Percentiles rank a stretch among this genome's conserved stretches.
phyloP scores from a whole-genome alignment of 2,329 filamentous ascomycete species.

The Berkeleyomyces rouxiae region DNA sequence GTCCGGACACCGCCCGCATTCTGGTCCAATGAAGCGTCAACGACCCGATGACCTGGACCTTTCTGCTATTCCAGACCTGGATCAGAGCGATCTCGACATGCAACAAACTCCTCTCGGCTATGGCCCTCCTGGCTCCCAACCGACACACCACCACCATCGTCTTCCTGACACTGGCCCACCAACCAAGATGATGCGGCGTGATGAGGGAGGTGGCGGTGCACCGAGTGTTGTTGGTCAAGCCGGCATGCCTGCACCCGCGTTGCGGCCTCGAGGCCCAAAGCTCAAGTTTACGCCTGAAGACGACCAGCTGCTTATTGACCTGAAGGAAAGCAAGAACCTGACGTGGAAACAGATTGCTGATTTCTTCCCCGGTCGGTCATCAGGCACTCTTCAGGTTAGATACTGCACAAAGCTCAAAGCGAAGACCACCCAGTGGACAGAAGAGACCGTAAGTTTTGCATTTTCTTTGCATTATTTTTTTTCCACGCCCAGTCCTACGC shows the following conservation, averaged over 20 bases:
- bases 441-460: constrained; percentile 60
- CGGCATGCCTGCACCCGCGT: constrained; percentile 73
- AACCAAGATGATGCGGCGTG: constrained; percentile 48
- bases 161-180: constrained; percentile 58
- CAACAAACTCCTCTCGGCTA: constrained; percentile 28
- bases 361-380: constrained; percentile 82
- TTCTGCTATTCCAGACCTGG: constrained; percentile 33
- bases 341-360: constrained; percentile 97
- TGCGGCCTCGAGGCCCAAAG: constrained; percentile 70
- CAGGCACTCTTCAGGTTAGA: constrained; percentile 78
- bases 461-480: not conserved
- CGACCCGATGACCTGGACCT: constrained; percentile 44
- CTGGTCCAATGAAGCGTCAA: constrained; percentile 31
- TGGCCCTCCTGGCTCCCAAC: constrained; percentile 24
- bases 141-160: constrained; percentile 66
- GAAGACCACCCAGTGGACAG: constrained; percentile 84
- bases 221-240: constrained; percentile 75
- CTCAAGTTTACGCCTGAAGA: constrained; percentile 89
- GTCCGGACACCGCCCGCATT: constrained; percentile 15
- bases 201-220: constrained; percentile 38
- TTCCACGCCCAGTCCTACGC: not conserved
- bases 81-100: constrained; percentile 40
- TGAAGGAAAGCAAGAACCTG: constrained; percentile 87
- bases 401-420: constrained; percentile 93
- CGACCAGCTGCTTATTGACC: constrained; percentile 68